Conservation (phyloP, 306 rosid genomes). For the Ammopiptanthus mongolicus region DNA sequence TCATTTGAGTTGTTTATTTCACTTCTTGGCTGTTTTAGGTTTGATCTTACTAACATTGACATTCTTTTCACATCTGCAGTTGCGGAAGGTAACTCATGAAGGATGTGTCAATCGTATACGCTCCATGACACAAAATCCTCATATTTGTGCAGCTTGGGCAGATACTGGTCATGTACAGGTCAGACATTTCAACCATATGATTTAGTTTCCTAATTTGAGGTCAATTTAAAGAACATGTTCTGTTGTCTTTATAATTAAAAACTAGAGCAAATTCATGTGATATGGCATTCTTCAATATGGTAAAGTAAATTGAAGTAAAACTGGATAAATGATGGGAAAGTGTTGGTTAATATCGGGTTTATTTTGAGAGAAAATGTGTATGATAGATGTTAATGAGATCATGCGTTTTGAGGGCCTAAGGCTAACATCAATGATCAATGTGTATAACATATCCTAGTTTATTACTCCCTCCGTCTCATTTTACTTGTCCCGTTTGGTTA, state of each 20-base stretch:
- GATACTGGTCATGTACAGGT: constrained; percentile 88
- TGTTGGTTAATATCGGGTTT: not conserved
- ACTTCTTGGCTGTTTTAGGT: constrained; percentile 5
- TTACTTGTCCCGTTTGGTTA: too few relatives aligned
- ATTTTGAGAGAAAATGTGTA: not conserved
- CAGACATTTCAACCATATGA: constrained; percentile 12
- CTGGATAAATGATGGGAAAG: not conserved
- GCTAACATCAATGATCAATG: not conserved
- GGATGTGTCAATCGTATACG: constrained; percentile 87
- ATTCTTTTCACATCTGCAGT: constrained; percentile 38
- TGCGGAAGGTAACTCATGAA: constrained; percentile 77
- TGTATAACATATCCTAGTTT: not conserved
- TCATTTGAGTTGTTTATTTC: constrained; percentile 2
- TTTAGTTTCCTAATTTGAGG: not conserved
- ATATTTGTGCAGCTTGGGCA: constrained; percentile 91
- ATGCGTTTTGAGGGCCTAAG: not conserved
- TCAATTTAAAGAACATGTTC: not conserved
- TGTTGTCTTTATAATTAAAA: not conserved
- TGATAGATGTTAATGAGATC: not conserved
- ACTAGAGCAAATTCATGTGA: not conserved
- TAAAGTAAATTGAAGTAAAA: not conserved
- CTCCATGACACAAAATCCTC: constrained; percentile 84
- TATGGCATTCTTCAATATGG: not conserved
- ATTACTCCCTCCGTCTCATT: too few relatives aligned
- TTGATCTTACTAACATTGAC: not conserved